A percentile compares a stretch with the other conserved stretches of the same genome.
Conservation (phyloP, 805 yeast species). For the Wickerhamomyces queroliae region DNA sequence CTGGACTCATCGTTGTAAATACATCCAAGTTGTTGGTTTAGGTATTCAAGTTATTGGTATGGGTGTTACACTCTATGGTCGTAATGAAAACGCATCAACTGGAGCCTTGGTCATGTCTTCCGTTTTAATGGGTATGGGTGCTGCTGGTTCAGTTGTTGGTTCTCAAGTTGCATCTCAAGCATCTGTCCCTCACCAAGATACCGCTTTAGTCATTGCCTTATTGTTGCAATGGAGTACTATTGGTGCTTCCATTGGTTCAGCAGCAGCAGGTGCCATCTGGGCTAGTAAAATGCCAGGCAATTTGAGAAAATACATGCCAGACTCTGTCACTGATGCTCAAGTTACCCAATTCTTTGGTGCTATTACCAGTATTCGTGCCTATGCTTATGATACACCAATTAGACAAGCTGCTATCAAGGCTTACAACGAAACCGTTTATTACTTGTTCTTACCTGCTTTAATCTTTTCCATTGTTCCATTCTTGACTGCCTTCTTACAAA, state of each 20-base stretch:
- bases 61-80: slow-evolving; percentile 26
- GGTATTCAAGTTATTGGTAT: slow-evolving; percentile 27
- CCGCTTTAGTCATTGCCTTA: slow-evolving; percentile 32
- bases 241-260: slow-evolving; percentile 34
- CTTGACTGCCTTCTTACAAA: slow-evolving; percentile 27
- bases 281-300: slow-evolving; percentile 25
- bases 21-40: slow-evolving; percentile 28
- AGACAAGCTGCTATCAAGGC: slow-evolving; percentile 31
- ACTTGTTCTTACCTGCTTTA: slow-evolving; percentile 24
- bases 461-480: slow-evolving; percentile 27
- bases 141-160: slow-evolving; percentile 31
- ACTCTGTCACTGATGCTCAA: slow-evolving; percentile 12
- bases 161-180: slow-evolving; percentile 33
- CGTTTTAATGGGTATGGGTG: slow-evolving; percentile 33
- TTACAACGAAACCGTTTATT: slow-evolving; percentile 24
- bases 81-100: slow-evolving; percentile 12
- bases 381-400: slow-evolving; percentile 21
- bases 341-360: slow-evolving; percentile 20
- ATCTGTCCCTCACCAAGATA: slow-evolving; percentile 35
- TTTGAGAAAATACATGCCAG: slow-evolving; percentile 25
- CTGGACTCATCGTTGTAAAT: slow-evolving; percentile 30
- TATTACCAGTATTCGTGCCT: slow-evolving; percentile 18
- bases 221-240: slow-evolving; percentile 28
- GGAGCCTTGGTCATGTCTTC: slow-evolving; percentile 26
- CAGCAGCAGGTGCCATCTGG: slow-evolving; percentile 34